phyloP scores from a whole-genome alignment of 78 protist species.

The Guillardia theta region DNA sequence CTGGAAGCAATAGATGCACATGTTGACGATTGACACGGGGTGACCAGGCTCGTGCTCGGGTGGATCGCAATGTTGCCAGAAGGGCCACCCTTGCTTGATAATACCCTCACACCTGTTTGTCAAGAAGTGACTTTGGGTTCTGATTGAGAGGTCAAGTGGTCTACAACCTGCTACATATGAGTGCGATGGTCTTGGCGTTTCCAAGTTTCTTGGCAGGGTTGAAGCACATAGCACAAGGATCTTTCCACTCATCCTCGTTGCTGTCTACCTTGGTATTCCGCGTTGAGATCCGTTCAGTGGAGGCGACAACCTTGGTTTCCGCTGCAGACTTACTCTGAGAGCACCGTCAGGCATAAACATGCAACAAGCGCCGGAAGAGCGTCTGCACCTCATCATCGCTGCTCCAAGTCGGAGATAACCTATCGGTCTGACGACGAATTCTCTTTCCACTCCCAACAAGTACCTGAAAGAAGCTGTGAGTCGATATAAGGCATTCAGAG shows the following conservation, averaged over 20 bases:
- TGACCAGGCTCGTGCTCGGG: background rate
- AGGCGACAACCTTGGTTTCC: background rate
- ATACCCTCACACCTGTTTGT: conserved; percentile 11
- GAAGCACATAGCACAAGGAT: background rate
- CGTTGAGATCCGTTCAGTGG: background rate
- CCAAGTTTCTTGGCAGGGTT: conserved; percentile 38
- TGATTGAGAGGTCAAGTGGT: too few species aligned
- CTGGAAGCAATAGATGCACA: conserved; percentile 23
- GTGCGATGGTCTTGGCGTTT: background rate
- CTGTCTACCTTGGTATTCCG: background rate
- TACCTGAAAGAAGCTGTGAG: too few species aligned
- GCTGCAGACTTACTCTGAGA: background rate
- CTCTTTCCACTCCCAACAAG: too few species aligned
- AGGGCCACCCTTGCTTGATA: conserved; percentile 40
- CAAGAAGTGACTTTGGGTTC: background rate
- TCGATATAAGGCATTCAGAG: background rate
- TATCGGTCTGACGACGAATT: too few species aligned
- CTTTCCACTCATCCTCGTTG: background rate
- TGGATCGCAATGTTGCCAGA: background rate
- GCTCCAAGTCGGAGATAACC: background rate
- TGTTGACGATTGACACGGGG: conserved; percentile 22
- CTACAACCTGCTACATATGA: too few species aligned
- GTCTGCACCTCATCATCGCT: background rate
- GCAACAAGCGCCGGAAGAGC: background rate
- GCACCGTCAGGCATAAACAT: background rate